A percentile compares a stretch with the other conserved stretches of the same genome.
These are phyloP conservation scores for Gentiana macrophylla DNA, from an alignment of 257 asterid genomes.

Conservation along the genomic window DNA sequence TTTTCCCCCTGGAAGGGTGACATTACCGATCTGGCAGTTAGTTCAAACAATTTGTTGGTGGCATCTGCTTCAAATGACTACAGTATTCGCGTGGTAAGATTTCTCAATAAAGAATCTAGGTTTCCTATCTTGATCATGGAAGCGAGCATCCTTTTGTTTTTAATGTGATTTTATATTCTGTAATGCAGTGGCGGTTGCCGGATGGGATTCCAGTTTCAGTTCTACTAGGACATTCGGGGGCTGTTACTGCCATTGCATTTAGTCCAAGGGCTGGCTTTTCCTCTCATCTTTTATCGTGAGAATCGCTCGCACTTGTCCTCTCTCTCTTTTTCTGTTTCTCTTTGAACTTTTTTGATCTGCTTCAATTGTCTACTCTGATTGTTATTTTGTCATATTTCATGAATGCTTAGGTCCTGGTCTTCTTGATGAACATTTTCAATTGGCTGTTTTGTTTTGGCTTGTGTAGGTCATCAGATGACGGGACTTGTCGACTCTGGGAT, in stretches of 20 bases:
- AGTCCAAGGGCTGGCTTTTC: slow-evolving; percentile 59
- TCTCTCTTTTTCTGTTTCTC: slow-evolving; percentile 7
- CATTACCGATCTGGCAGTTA: slow-evolving; percentile 90
- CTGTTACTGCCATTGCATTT: slow-evolving; percentile 93
- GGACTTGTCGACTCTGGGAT: slow-evolving; percentile 95
- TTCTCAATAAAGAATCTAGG: slow-evolving; percentile 1
- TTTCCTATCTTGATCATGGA: slow-evolving; percentile 7
- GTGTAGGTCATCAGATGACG: slow-evolving; percentile 93
- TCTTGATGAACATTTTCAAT: slow-evolving; percentile 1
- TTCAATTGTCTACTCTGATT: neutral
- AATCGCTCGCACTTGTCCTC: slow-evolving; percentile 15
- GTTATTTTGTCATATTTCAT: neutral
- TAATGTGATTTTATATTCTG: slow-evolving; percentile 8
- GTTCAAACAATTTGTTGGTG: slow-evolving; percentile 74
- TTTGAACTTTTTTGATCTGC: neutral
- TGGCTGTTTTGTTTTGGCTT: slow-evolving; percentile 12
- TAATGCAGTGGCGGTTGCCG: slow-evolving; percentile 88
- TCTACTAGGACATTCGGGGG: slow-evolving; percentile 91
- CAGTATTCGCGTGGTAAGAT: slow-evolving; percentile 93
- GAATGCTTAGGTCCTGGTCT: neutral
- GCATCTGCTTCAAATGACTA: slow-evolving; percentile 96
- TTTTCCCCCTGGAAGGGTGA: slow-evolving; percentile 50
- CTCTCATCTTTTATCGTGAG: slow-evolving; percentile 92
- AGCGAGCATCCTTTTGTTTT: slow-evolving; percentile 10
- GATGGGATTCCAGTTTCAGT: slow-evolving; percentile 89